Evolutionary conservation across 2,329 filamentous ascomycete species (phyloP).

Genomic region (Knufia fluminis): DNA sequence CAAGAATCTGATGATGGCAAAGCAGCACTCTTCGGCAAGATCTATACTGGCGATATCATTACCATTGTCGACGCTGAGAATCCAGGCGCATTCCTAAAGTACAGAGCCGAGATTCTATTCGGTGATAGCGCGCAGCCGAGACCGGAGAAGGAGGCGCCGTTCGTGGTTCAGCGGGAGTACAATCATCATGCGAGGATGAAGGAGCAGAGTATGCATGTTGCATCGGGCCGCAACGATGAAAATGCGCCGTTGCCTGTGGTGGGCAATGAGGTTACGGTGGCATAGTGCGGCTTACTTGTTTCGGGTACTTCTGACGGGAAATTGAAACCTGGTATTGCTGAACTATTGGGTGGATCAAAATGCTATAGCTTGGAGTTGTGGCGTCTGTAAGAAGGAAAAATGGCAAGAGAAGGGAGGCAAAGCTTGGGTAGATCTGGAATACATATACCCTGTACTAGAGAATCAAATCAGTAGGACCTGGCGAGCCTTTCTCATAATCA

Average conservation of each 20-base stretch:
- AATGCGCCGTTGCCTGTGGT: slow-evolving; percentile 14
- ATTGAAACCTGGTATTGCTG: too few relatives aligned
- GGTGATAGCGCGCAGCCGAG: slow-evolving; percentile 35
- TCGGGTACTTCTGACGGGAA: too few relatives aligned
- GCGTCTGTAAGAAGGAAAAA: not conserved
- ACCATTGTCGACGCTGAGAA: slow-evolving; percentile 44
- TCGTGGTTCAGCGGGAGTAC: slow-evolving; percentile 31
- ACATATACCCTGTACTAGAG: not conserved
- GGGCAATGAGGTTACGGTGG: slow-evolving; percentile 10
- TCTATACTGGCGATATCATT: slow-evolving; percentile 70
- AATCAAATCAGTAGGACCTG: too few relatives aligned
- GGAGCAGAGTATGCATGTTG: slow-evolving; percentile 10
- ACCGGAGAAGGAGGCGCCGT: slow-evolving; percentile 34
- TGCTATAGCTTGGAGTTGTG: not conserved
- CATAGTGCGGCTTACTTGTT: not conserved
- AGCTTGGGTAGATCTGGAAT: not conserved
- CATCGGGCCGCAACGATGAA: not conserved
- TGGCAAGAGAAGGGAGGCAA: not conserved
- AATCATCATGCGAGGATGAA: slow-evolving; percentile 25
- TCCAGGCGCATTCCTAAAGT: slow-evolving; percentile 32
- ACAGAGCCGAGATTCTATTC: slow-evolving; percentile 38
- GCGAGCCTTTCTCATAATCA: too few relatives aligned
- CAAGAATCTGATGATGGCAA: slow-evolving; percentile 46
- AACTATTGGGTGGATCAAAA: too few relatives aligned
- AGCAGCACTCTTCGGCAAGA: slow-evolving; percentile 50